Conservation (phyloP, 2,329 filamentous ascomycete genomes). For the Cytospora piceae region DNA sequence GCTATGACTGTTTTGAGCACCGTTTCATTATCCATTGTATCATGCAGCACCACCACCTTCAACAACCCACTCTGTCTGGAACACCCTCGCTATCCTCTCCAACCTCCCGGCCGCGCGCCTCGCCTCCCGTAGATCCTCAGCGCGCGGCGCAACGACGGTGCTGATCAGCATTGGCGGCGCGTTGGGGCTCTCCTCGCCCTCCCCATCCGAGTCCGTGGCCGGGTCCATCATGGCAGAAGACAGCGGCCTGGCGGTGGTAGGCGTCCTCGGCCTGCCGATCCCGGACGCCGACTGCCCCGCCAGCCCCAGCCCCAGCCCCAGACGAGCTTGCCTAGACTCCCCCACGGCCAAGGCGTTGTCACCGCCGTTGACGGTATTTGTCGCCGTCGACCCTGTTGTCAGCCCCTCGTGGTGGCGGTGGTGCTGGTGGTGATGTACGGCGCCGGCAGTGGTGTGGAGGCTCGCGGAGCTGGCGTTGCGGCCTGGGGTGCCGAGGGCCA, state of each 20-base stretch:
- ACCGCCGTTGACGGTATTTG: neutral
- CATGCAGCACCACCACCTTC: constrained; percentile 32
- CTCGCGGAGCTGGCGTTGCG: constrained; percentile 9
- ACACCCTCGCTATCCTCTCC: constrained; percentile 57
- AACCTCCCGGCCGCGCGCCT: constrained; percentile 56
- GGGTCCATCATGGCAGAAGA: neutral
- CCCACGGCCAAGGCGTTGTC: neutral
- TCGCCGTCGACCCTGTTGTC: neutral
- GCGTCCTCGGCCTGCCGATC: neutral
- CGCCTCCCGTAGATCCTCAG: constrained; percentile 54
- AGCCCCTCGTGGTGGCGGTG: neutral
- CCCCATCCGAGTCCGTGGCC: neutral
- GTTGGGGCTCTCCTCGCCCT: constrained; percentile 34
- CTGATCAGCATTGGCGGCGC: constrained; percentile 57
- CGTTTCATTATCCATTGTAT: neutral
- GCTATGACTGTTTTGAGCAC: neutral
- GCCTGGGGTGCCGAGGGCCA: constrained; percentile 20
- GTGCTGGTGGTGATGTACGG: neutral
- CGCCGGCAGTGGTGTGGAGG: constrained; percentile 11
- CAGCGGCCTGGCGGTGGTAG: constrained; percentile 19
- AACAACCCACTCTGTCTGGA: constrained; percentile 57
- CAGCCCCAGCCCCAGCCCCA: neutral
- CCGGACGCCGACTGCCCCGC: no score
- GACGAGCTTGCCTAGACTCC: neutral
- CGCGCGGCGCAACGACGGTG: constrained; percentile 55